phyloP scores from a whole-genome alignment of 2,329 filamentous ascomycete genomes.

The Tolypocladium amazonense region DNA sequence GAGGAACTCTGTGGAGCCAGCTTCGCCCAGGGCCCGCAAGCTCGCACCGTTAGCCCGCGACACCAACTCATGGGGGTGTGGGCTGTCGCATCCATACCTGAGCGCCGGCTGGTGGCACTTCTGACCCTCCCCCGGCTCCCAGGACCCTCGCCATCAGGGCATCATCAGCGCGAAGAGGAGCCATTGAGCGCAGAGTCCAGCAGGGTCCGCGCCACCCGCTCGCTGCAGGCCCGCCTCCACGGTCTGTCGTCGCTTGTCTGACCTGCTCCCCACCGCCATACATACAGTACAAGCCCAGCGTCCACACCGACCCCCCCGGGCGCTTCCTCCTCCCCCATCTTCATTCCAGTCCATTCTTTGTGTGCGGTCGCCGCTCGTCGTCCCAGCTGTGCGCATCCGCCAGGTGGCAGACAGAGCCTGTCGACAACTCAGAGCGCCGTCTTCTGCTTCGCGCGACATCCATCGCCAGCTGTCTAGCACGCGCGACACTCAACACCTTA shows the following conservation, averaged over 20 bases:
- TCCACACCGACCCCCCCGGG: slow-evolving; percentile 4
- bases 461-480: not conserved
- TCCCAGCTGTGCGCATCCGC: slow-evolving; percentile 8
- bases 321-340: slow-evolving; percentile 13
- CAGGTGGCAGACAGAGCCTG: slow-evolving; percentile 2
- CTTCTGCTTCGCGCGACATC: slow-evolving; percentile 6
- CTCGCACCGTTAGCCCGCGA: not conserved
- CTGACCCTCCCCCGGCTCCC: not conserved
- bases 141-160: not conserved
- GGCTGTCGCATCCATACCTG: not conserved
- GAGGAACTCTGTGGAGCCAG: slow-evolving; percentile 1
- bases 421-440: not conserved
- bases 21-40: not conserved
- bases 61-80: not conserved
- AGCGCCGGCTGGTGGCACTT: not conserved
- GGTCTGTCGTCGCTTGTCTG: slow-evolving; percentile 6
- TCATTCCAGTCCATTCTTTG: slow-evolving; percentile 23
- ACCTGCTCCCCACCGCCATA: slow-evolving; percentile 6
- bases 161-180: not conserved
- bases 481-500: slow-evolving; percentile 2
- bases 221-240: slow-evolving; percentile 2
- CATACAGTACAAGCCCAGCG: slow-evolving; percentile 11
- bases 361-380: slow-evolving; percentile 5
- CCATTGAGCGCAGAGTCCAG: not conserved
- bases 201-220: slow-evolving; percentile 3